Conservation (phyloP, 73 alveolate species). For the Tetrahymena borealis region DNA sequence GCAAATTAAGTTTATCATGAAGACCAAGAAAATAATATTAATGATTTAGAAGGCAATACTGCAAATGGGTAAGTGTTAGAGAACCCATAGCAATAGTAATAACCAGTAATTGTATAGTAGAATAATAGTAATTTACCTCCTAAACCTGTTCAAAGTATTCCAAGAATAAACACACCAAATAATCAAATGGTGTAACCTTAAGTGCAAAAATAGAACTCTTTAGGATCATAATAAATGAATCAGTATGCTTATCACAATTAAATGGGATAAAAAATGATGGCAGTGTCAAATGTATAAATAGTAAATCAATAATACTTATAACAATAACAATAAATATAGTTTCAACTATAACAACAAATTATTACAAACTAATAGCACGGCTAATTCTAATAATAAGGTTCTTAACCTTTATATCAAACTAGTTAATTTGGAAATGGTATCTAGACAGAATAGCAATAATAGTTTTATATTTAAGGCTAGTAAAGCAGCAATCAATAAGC, state of each 20-base stretch:
- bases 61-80: neutral
- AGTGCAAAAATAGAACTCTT: neutral
- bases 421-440: too few relatives aligned
- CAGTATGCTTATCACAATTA: neutral
- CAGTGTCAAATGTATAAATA: too few relatives aligned
- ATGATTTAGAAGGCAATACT: neutral
- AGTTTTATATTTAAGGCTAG: too few relatives aligned
- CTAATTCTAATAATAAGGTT: too few relatives aligned
- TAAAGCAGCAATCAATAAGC: too few relatives aligned
- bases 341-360: too few relatives aligned
- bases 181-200: neutral
- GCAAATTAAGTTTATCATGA: neutral
- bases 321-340: too few relatives aligned
- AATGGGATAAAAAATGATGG: neutral
- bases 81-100: neutral
- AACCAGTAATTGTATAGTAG: neutral
- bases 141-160: neutral
- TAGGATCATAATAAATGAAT: neutral
- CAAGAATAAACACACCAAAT: neutral
- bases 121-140: neutral
- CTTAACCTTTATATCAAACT: too few relatives aligned
- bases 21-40: neutral
- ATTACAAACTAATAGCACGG: too few relatives aligned
- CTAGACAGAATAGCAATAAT: too few relatives aligned
- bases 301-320: too few relatives aligned